phyloP scores from a whole-genome alignment of 495 filamentous ascomycete species.

The Glarea lozoyensis region DNA sequence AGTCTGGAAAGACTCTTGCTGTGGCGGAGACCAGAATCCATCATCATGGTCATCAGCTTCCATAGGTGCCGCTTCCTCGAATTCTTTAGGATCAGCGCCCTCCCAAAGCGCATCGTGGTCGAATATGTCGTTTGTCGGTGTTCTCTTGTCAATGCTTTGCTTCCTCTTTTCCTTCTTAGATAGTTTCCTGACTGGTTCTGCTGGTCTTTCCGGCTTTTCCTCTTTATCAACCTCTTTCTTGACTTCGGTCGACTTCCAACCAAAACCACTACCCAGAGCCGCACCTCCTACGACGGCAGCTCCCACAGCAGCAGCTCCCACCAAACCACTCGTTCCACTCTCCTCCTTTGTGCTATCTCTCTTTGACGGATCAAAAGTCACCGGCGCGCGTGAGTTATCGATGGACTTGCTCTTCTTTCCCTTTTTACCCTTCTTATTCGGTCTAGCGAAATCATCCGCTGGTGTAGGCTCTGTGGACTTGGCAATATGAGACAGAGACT shows the following conservation, averaged over 20 bases:
- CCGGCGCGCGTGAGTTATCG: conserved; percentile 1
- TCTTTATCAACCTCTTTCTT: conserved; percentile 1
- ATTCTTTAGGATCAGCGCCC: conserved; percentile 32
- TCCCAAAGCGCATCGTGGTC: conserved; percentile 44
- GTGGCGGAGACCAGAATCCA: conserved; percentile 18
- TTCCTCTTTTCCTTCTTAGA: conserved; percentile 23
- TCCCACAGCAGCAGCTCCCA: too few species aligned
- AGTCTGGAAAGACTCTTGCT: neutral
- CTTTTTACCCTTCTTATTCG: conserved; percentile 22
- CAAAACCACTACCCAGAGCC: conserved; percentile 21
- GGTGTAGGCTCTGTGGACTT: conserved; percentile 11
- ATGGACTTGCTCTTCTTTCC: conserved; percentile 13
- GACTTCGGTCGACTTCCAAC: conserved; percentile 1
- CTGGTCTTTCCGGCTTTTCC: conserved; percentile 3
- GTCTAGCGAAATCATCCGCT: conserved; percentile 17
- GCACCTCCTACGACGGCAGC: conserved; percentile 22
- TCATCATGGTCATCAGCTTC: conserved; percentile 12
- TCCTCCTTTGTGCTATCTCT: conserved; percentile 4
- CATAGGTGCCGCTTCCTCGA: conserved; percentile 15
- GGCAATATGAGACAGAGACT: conserved; percentile 19
- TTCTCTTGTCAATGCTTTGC: conserved; percentile 23
- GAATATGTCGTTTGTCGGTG: conserved; percentile 32
- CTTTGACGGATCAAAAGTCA: neutral
- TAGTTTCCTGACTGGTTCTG: conserved; percentile 12
- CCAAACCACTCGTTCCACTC: conserved; percentile 7